Evolutionary conservation across 495 filamentous ascomycete genomes (phyloP), one percentile per base, ranked within the genome.

Genomic region (Aspergillus bridgeri): DNA sequence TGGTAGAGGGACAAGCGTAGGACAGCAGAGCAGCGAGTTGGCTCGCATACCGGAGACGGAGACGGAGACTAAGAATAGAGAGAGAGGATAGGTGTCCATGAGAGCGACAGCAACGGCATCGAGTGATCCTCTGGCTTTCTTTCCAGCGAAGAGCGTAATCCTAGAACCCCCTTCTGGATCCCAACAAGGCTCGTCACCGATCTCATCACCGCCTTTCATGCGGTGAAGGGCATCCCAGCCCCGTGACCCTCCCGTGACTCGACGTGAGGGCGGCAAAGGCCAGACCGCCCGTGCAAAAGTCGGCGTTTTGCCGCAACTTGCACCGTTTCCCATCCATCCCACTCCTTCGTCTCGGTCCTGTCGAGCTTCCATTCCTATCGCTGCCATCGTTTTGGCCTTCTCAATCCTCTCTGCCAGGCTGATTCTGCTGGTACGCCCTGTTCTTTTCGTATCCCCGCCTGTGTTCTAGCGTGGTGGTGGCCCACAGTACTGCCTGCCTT

Each of bases 171-270:
- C 4, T 27, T 4, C 4, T 27, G 3, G 3, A 57, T 29, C 15
- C 42, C 43, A 8, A 56, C 29, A 50, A 52, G 49, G 42, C 44
- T 29, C 21, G 55, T 68, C 60, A 65, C 57, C 67, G 65, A 69
- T 62, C 57, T 65, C 65, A 71, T 75, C 74, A 75, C 73, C 73
- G 71, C 73, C 74, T 75, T 74, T 65, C 61, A 64, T 77, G 75
- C 75, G 75, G 75, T 77, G 75, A 77, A 74, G 70, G 60, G 43
- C 58, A 60, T 63, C 53, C 48, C 55, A 63, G 59, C 56, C 51
- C 63, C 62, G 58, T 64, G 56, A 63, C 57, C 48, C 47, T n/a
- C 21, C 15, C 4, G n/a, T n/a, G 15, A 13, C 22, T 18, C 29
- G 23, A 47, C 50, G 33, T 62, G 61, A 63, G 63, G 63, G 60